Conservation (phyloP, 192 early-diverging fungal species). For the Entomortierella parvispora region DNA sequence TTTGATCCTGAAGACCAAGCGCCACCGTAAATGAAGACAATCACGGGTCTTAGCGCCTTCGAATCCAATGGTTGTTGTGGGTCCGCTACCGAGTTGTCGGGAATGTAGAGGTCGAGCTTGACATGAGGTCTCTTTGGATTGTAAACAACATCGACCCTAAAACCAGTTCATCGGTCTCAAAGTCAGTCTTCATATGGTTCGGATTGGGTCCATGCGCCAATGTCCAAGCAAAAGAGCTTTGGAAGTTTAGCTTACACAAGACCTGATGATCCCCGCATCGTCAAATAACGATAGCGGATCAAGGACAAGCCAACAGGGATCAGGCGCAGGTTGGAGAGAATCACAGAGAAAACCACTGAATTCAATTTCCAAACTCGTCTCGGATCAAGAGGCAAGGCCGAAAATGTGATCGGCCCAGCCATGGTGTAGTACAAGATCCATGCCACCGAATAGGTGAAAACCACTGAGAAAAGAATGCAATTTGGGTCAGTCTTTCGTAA, state of each 20-base stretch:
- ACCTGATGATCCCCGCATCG: conserved; percentile 23
- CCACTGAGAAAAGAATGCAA: conserved; percentile 12
- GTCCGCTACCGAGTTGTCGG: conserved; percentile 1
- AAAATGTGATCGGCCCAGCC: conserved; percentile 18
- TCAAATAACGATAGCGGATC: conserved; percentile 30
- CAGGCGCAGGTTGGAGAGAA: conserved; percentile 26
- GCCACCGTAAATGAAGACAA: conserved; percentile 68
- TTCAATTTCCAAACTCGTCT: conserved; percentile 33
- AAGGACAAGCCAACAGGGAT: conserved; percentile 35
- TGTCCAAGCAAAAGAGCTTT: neutral
- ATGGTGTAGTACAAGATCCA: conserved; percentile 43
- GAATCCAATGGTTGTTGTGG: neutral
- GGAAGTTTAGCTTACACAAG: conserved; percentile 4
- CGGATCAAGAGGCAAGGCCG: conserved; percentile 23
- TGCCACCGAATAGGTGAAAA: conserved; percentile 34
- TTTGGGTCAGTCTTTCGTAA: neutral
- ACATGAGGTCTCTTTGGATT: conserved; percentile 22
- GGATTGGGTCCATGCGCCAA: too few relatives aligned
- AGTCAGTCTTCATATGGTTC: too few relatives aligned
- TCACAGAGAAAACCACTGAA: conserved; percentile 34
- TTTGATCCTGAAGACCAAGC: conserved; percentile 63
- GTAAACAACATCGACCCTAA: conserved; percentile 36
- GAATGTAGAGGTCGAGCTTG: conserved; percentile 52
- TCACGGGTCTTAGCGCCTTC: conserved; percentile 40
- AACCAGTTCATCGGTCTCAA: too few relatives aligned